phyloP scores from a whole-genome alignment of 129 eudicot genomes.

The Solidago caesia region DNA sequence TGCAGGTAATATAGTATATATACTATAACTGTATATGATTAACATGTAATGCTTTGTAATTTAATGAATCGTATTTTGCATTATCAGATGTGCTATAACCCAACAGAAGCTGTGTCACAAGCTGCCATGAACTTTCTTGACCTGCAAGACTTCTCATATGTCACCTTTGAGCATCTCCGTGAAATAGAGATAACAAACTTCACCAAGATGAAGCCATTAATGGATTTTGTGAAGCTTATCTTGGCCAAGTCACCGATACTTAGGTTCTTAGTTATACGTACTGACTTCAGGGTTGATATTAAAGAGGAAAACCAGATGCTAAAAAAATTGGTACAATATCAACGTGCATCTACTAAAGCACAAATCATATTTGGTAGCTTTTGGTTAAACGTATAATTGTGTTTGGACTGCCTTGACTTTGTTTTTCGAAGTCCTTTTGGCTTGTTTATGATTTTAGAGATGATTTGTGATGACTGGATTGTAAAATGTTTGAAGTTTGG shows the following conservation, averaged over 20 bases:
- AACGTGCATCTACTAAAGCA: slow-evolving; percentile 24
- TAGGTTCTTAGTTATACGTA: neutral
- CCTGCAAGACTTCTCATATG: slow-evolving; percentile 6
- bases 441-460: slow-evolving; percentile 19
- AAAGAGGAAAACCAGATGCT: slow-evolving; percentile 2
- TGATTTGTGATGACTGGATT: slow-evolving; percentile 16
- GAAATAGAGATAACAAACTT: slow-evolving; percentile 12
- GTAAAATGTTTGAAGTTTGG: slow-evolving; percentile 12
- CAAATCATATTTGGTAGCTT: slow-evolving; percentile 1
- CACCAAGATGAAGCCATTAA: slow-evolving; percentile 2
- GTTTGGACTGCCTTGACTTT: neutral
- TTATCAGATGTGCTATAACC: slow-evolving; percentile 15
- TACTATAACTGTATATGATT: neutral
- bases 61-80: neutral
- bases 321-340: slow-evolving; percentile 20
- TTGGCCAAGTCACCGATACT: slow-evolving; percentile 7
- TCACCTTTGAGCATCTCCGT: slow-evolving; percentile 20
- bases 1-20: neutral
- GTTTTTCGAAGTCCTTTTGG: neutral
- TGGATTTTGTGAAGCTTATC: slow-evolving; percentile 15
- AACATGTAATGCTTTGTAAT: neutral
- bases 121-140: slow-evolving; percentile 12
- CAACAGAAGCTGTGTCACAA: slow-evolving; percentile 16
- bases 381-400: neutral
- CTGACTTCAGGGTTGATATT: neutral